Evolutionary conservation across 306 rosid species (phyloP).

Genomic region (Echinosophora koreensis): DNA sequence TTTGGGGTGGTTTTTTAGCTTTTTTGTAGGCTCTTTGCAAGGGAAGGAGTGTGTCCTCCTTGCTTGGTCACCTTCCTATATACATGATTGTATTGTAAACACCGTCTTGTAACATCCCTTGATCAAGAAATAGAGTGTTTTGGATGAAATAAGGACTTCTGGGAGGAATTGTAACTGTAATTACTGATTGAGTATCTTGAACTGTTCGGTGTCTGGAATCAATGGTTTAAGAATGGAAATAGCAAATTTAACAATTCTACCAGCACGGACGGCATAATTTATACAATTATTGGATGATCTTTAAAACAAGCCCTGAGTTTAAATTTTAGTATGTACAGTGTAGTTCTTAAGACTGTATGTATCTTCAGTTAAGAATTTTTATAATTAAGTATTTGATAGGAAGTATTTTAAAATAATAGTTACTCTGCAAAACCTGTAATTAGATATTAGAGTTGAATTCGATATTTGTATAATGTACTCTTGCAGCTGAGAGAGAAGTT

Average conservation of each 20-base stretch:
- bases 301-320: background rate
- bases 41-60: background rate
- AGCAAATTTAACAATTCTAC: background rate
- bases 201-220: slow-evolving; percentile 11
- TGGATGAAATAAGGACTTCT: background rate
- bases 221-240: slow-evolving; percentile 21
- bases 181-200: slow-evolving; percentile 4
- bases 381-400: slow-evolving; percentile 12
- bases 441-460: slow-evolving; percentile 20
- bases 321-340: background rate
- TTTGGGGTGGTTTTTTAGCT: background rate
- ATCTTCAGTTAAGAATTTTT: background rate
- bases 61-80: background rate
- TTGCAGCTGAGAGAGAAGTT: slow-evolving; percentile 49
- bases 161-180: background rate
- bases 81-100: background rate
- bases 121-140: slow-evolving; percentile 13
- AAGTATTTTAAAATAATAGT: background rate
- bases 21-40: background rate
- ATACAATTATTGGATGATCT: background rate
- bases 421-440: slow-evolving; percentile 14
- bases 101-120: background rate
- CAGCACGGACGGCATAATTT: background rate
- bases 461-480: slow-evolving; percentile 19
- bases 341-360: background rate